These are phyloP conservation scores for Tolypocladium guangdongense DNA, from an alignment of 2,329 filamentous ascomycete species.

Conservation along the genomic window DNA sequence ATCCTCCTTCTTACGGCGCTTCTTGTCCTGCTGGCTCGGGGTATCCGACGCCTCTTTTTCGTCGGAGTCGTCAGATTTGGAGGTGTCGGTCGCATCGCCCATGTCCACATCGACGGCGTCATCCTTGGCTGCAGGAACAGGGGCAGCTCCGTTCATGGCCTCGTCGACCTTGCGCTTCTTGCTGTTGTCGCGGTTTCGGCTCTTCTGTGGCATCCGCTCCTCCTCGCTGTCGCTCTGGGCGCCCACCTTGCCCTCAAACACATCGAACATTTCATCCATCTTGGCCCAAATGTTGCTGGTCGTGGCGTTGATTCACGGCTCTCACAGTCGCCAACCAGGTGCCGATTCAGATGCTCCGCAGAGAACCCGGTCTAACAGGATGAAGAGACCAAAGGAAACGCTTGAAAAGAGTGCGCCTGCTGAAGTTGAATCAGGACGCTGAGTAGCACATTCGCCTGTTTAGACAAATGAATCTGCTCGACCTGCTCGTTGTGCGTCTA, in stretches of 20 bases:
- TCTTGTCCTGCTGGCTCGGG: conserved; percentile 46
- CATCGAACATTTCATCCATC: conserved; percentile 75
- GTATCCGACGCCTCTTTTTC: conserved; percentile 28
- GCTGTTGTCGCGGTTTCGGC: conserved; percentile 47
- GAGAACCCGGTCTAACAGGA: background rate
- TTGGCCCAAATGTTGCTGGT: conserved; percentile 3
- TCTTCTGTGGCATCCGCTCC: conserved; percentile 33
- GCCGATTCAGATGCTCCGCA: background rate
- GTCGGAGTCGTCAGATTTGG: conserved; percentile 23
- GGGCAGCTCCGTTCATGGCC: conserved; percentile 47
- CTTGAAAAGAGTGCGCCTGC: background rate
- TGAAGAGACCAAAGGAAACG: background rate
- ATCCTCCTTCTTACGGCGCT: conserved; percentile 52
- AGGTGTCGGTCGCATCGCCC: conserved; percentile 30
- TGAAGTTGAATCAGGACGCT: background rate
- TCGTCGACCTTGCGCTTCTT: conserved; percentile 86
- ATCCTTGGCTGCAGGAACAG: conserved; percentile 5
- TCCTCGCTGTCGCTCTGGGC: conserved; percentile 30
- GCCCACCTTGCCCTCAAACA: conserved; percentile 56
- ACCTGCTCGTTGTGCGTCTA: background rate
- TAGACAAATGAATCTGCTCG: background rate
- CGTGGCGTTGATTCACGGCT: background rate
- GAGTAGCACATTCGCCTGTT: background rate
- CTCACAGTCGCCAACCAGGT: background rate
- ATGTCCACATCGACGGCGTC: conserved; percentile 18